A percentile compares a stretch with the other conserved stretches of the same genome.
Conservation (phyloP, 1,284 basidiomycete genomes). For the Tilletia walkeri region DNA sequence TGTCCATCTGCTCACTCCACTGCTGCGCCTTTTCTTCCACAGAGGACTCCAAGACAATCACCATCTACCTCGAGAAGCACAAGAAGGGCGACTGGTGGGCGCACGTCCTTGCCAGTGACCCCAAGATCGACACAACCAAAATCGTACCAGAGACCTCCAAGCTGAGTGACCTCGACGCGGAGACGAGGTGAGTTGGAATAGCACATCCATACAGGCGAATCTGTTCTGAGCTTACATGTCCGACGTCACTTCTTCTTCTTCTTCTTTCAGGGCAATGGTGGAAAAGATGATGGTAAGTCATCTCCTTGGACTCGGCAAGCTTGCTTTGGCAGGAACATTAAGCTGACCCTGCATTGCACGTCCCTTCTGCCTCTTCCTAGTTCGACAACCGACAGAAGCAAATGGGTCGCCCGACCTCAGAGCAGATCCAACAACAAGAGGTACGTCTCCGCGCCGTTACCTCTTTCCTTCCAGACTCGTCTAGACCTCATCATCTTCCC, state of each 20-base stretch:
- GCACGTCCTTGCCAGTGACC: constrained; percentile 89
- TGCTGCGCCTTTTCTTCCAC: neutral
- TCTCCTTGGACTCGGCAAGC: neutral
- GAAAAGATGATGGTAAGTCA: constrained; percentile 88
- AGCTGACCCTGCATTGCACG: neutral
- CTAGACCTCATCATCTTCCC: neutral
- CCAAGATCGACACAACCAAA: constrained; percentile 94
- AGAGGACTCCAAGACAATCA: constrained; percentile 76
- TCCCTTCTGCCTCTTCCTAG: constrained; percentile 58
- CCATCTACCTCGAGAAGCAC: constrained; percentile 81
- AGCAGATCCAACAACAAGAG: constrained; percentile 47
- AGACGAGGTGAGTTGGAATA: constrained; percentile 68
- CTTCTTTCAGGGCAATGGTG: constrained; percentile 77
- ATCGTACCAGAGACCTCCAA: constrained; percentile 95
- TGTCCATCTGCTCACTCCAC: neutral
- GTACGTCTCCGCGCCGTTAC: constrained; percentile 20
- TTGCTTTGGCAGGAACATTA: neutral
- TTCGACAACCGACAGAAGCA: constrained; percentile 98
- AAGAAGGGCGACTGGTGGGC: constrained; percentile 95
- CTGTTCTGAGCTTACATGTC: neutral
- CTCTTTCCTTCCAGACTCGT: neutral
- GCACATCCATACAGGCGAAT: neutral
- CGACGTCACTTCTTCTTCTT: neutral
- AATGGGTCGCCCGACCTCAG: constrained; percentile 74
- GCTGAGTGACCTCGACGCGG: constrained; percentile 89